Base-by-base conservation (phyloP, 129 eudicot genomes). In the Helianthus tuberosus region DNA sequence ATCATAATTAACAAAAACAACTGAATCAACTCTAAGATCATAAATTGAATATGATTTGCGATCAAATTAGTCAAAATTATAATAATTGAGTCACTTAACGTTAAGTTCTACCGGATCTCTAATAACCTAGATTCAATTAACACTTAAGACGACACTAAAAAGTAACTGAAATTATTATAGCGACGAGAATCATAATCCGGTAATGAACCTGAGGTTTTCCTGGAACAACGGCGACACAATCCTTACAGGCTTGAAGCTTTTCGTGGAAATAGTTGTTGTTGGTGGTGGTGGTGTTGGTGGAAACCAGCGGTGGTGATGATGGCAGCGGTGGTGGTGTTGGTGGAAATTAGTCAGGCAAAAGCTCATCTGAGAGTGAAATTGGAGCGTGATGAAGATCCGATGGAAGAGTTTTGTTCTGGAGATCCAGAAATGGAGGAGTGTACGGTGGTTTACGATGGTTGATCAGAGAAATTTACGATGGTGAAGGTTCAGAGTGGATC, bases 241-340 rank as follows among this genome's bases (percentile, higher is more conserved):
- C 98, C 65, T 90, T 83, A 79, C 98, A 93, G 10, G 93, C 98
- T 64, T 90, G 98, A 61, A 93, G 84, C 82, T 78, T 80, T 74
- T 93, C 98, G 81, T 93, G n/a, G n/a, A n/a, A n/a, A n/a, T n/a
- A n/a, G n/a, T n/a, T n/a, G n/a, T n/a, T n/a, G n/a, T n/a, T n/a
- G n/a, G n/a, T n/a, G n/a, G n/a, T n/a, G n/a, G n/a, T n/a, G n/a
- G n/a, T n/a, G n/a, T n/a, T n/a, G n/a, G n/a, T n/a, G n/a, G n/a
- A n/a, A n/a, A n/a, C n/a, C n/a, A n/a, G n/a, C n/a, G n/a, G n/a
- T n/a, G n/a, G n/a, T n/a, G n/a, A n/a, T n/a, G n/a, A n/a, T n/a
- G n/a, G n/a, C n/a, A n/a, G n/a, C n/a, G n/a, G n/a, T n/a, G n/a
- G n/a, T n/a, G n/a, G n/a, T n/a, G n/a, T n/a, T n/a, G n/a, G n/a